Evolutionary conservation across 192 early-diverging fungal genomes (phyloP).

Genomic region (Coemansia umbellata): DNA sequence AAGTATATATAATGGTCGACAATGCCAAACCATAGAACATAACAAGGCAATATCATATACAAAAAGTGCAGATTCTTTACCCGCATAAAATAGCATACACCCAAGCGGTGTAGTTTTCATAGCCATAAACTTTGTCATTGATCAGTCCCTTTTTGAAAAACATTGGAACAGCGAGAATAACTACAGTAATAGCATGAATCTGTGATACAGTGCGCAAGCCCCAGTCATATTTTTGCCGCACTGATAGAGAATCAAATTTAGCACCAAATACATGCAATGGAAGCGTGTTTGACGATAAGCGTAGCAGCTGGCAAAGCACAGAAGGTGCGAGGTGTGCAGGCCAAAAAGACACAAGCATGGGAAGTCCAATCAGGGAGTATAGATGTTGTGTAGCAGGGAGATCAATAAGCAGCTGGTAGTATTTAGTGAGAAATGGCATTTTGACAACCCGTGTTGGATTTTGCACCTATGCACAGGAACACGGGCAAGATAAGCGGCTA

Average conservation of each 20-base stretch:
- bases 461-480: too few relatives aligned
- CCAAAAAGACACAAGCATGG: slow-evolving; percentile 62
- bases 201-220: slow-evolving; percentile 78
- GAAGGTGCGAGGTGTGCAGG: slow-evolving; percentile 53
- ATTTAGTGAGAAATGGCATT: slow-evolving; percentile 24
- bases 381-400: slow-evolving; percentile 38
- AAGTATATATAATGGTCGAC: too few relatives aligned
- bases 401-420: slow-evolving; percentile 39
- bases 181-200: slow-evolving; percentile 67
- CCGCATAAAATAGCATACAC: slow-evolving; percentile 83
- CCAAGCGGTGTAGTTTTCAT: slow-evolving; percentile 61
- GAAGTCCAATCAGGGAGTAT: slow-evolving; percentile 55
- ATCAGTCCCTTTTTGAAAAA: slow-evolving; percentile 61
- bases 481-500: too few relatives aligned
- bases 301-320: slow-evolving; percentile 54
- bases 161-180: slow-evolving; percentile 61
- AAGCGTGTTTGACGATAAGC: slow-evolving; percentile 58
- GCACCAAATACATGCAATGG: slow-evolving; percentile 63
- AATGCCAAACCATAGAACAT: not conserved
- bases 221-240: slow-evolving; percentile 63
- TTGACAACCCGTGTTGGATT: too few relatives aligned
- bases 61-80: slow-evolving; percentile 44
- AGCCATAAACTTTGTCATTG: slow-evolving; percentile 67
- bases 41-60: too few relatives aligned
- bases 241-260: slow-evolving; percentile 59